Evolutionary conservation across 2,329 filamentous ascomycete species (phyloP).

Genomic region (Aureobasidium sp.): DNA sequence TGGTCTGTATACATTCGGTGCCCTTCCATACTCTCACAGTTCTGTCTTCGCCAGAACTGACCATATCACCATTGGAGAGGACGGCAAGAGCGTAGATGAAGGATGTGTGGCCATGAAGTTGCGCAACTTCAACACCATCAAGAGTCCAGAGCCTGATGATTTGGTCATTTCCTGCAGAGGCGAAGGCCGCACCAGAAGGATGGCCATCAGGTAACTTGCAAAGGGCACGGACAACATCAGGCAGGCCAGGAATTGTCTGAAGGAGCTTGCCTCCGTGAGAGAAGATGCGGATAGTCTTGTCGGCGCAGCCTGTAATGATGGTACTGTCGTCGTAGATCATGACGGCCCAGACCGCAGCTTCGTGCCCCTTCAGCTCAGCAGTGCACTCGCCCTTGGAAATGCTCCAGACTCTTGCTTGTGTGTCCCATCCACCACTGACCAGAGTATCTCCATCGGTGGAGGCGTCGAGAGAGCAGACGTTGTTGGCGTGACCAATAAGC

Average conservation of each 20-base stretch:
- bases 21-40: constrained; percentile 85
- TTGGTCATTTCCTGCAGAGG: constrained; percentile 89
- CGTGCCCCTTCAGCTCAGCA: constrained; percentile 65
- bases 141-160: constrained; percentile 82
- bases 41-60: constrained; percentile 90
- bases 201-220: constrained; percentile 71
- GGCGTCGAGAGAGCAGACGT: constrained; percentile 81
- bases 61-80: constrained; percentile 76
- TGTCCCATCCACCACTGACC: constrained; percentile 92
- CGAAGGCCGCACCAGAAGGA: constrained; percentile 81
- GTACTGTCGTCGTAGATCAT: constrained; percentile 72
- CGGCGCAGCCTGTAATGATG: constrained; percentile 76
- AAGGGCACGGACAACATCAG: constrained; percentile 81
- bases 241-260: constrained; percentile 60
- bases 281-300: constrained; percentile 82
- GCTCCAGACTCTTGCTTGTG: constrained; percentile 77
- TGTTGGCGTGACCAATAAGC: constrained; percentile 77
- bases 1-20: constrained; percentile 80
- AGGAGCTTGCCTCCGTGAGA: constrained; percentile 57
- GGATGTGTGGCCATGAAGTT: constrained; percentile 82
- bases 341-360: constrained; percentile 85
- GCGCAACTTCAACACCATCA: constrained; percentile 65
- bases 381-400: constrained; percentile 79
- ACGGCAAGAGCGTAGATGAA: constrained; percentile 84
- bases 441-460: constrained; percentile 65